Evolutionary conservation across 2,329 filamentous ascomycete species (phyloP).

Genomic region (Periconia digitata): DNA sequence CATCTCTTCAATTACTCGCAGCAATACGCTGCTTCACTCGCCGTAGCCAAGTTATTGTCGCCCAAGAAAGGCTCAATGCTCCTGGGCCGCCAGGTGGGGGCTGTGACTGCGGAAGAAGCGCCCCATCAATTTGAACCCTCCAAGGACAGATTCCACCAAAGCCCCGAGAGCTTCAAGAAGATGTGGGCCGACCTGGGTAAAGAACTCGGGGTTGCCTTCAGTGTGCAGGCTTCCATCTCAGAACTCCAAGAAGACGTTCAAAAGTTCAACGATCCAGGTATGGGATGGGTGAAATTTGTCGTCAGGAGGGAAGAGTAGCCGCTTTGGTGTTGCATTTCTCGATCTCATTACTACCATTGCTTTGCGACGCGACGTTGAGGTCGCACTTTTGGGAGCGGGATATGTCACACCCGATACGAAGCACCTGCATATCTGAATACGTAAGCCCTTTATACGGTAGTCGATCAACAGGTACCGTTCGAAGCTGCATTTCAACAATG

Average conservation of each 20-base stretch:
- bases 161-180: slow-evolving; percentile 33
- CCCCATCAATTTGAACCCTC: slow-evolving; percentile 13
- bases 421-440: slow-evolving; percentile 16
- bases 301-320: slow-evolving; percentile 21
- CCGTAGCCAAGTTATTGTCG: slow-evolving; percentile 35
- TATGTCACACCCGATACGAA: slow-evolving; percentile 9
- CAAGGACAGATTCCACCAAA: slow-evolving; percentile 35
- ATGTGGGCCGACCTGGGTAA: slow-evolving; percentile 45
- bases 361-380: slow-evolving; percentile 5
- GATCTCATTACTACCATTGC: background rate
- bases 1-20: slow-evolving; percentile 44
- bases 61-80: slow-evolving; percentile 51
- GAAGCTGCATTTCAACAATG: background rate
- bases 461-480: slow-evolving; percentile 2
- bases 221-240: slow-evolving; percentile 20
- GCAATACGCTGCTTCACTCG: slow-evolving; percentile 34
- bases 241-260: slow-evolving; percentile 10
- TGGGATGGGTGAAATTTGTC: slow-evolving; percentile 23
- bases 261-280: slow-evolving; percentile 14
- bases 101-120: slow-evolving; percentile 20
- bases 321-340: slow-evolving; percentile 1
- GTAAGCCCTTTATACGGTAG: slow-evolving; percentile 23
- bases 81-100: slow-evolving; percentile 56
- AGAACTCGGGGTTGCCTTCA: slow-evolving; percentile 28
- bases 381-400: slow-evolving; percentile 7